Evolutionary conservation across 352 stramenopile species (phyloP), one percentile per base, ranked within the genome.

Genomic region (Phytopythium cucurbitacearum): DNA sequence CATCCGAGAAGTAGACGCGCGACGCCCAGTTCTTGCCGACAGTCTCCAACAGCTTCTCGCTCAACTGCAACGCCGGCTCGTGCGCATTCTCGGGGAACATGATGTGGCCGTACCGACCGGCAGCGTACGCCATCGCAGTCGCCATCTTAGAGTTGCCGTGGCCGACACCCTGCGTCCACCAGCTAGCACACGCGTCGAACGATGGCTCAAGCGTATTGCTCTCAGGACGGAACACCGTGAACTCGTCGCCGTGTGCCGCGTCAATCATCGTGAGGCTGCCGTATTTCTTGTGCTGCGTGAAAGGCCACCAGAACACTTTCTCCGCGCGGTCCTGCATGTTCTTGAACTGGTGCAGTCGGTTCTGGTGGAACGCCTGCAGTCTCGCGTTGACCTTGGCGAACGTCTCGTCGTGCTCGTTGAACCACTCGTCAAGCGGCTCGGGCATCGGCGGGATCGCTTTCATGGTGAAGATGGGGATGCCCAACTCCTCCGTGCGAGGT

Each of bases 81-180:
- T 97, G 89, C 0, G 86, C 85, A 40, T 95, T 95, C 41, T 94
- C 85, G 2, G 89, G 87, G 59, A 98, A 98, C 76, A 97, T 96
- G 36, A 97, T 76, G 71, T 97, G 90, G 37, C 91, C 91, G 40
- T 96, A 98, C 32, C 89, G 83, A 10, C 85, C 88, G 32, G 89
- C 86, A 21, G 89, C 86, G 51, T 94, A 95, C n/a, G 85, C 89
- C 38, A 96, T 64, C 7, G 89, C 75, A 7, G 90, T 87, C 15
- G 78, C 80, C 76, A 97, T 87, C 59, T 93, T 95, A 10, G 74
- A 65, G 53, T 97, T 95, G 37, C 87, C 87, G 51, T 97, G 89
- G 15, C 91, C 91, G 16, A 96, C 71, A 36, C 89, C 90, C 58
- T 97, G 91, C 11, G 91, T 98, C 91, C 91, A 97, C 90, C 90